Evolutionary conservation across 2,329 filamentous ascomycete species (phyloP), one percentile per base, ranked within the genome.

Genomic region (Verticillium nubilum): DNA sequence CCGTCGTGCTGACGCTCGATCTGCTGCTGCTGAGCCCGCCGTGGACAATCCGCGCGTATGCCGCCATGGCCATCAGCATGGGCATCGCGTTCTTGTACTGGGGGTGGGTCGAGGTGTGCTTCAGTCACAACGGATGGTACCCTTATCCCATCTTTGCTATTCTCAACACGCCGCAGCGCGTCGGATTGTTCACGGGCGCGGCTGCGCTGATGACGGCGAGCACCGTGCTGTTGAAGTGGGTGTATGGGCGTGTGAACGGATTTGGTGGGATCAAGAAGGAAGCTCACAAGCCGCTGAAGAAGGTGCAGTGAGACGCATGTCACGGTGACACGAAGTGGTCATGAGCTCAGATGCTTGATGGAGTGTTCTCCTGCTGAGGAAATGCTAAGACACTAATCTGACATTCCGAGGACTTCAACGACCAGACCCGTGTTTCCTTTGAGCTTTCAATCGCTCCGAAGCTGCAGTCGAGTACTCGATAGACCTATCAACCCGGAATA

Each of bases 131-230:
- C 66, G 85, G 87, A 68, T 84, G 79, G 84, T 96, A 96, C 66
- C 92, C 92, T 0, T 97, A 97, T 72, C 92, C 93, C 1, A 81
- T 97, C 27, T 94, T 97, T 64, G 86, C 80, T 9, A 70, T 90
- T 52, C 76, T 96, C 50, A 81, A 79, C 56, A 89, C 86, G 0
- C 70, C 76, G 55, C 87, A 92, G 68, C 83, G 93, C 23, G 76
- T 86, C 9, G 74, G 83, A 0, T 77, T 96, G 10, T 96, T 96
- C 66, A 80, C 79, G 1, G 75, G 84, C 19, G 89, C 90, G 50
- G 92, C 90, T 1, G 68, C 82, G 1, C 73, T 90, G 17, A 93
- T 96, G 85, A 87, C 89, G 2, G 71, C 78, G 3, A 91, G 86
- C 64, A 93, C 90, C 0, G 76, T 84, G 25, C 74, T 80, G 10